Evolutionary conservation across 208 protist species (phyloP).

Genomic region (Herpetomonas tarakana): DNA sequence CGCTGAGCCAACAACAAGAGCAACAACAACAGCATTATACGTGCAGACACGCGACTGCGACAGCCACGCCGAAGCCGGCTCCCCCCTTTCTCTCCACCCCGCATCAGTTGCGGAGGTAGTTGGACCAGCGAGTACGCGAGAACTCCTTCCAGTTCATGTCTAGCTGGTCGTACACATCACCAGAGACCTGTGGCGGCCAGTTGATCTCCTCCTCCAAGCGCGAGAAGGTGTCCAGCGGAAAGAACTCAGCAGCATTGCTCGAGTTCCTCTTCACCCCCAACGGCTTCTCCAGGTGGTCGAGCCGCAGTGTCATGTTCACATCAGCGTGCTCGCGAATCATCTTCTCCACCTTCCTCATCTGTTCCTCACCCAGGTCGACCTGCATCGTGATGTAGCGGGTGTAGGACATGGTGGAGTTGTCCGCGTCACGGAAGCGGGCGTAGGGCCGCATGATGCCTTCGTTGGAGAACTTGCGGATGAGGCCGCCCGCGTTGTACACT

Average conservation of each 20-base stretch:
- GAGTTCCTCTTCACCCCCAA: conserved; percentile 62
- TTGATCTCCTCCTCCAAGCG: conserved; percentile 88
- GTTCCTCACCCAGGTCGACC: conserved; percentile 82
- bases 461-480: conserved; percentile 81
- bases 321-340: conserved; percentile 79
- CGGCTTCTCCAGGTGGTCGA: conserved; percentile 74
- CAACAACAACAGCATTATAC: too few relatives aligned
- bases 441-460: conserved; percentile 89
- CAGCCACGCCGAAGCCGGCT: too few relatives aligned
- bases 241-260: conserved; percentile 43
- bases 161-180: conserved; percentile 86
- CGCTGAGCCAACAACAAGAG: too few relatives aligned
- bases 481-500: conserved; percentile 75
- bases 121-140: conserved; percentile 87
- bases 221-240: conserved; percentile 85
- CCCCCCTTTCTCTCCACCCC: too few relatives aligned
- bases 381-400: conserved; percentile 84
- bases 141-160: conserved; percentile 94
- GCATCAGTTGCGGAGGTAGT: conserved; percentile 81
- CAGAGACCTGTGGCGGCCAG: conserved; percentile 84
- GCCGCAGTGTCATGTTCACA: conserved; percentile 68
- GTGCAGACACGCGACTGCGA: too few relatives aligned
- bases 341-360: conserved; percentile 77
- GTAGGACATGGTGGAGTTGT: conserved; percentile 76
- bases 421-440: conserved; percentile 73